These are phyloP conservation scores for Fistulifera pelliculosa DNA, from an alignment of 108 stramenopile species.

Conservation along the genomic window DNA sequence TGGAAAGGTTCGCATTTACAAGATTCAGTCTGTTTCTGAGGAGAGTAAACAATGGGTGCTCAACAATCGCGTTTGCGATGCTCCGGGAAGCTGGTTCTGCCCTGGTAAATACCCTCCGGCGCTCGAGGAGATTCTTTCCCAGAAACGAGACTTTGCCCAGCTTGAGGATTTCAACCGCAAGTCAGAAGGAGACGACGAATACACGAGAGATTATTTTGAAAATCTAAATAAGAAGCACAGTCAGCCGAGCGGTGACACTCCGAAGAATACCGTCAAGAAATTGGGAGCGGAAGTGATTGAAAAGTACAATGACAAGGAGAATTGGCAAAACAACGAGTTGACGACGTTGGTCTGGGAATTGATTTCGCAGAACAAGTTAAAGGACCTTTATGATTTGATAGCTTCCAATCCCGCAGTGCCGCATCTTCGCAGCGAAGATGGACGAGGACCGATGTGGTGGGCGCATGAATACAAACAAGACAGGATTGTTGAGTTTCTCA, in stretches of 20 bases:
- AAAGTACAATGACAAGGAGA: conserved; percentile 31
- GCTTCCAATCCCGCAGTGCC: conserved; percentile 37
- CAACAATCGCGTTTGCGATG: conserved; percentile 74
- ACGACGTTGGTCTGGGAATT: conserved; percentile 68
- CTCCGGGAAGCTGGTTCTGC: conserved; percentile 83
- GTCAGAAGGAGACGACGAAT: conserved; percentile 48
- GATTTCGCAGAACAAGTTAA: conserved; percentile 28
- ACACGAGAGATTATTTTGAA: conserved; percentile 76
- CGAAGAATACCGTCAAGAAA: conserved; percentile 3
- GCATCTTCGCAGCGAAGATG: conserved; percentile 54
- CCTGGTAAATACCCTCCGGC: conserved; percentile 87
- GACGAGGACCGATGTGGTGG: conserved; percentile 81
- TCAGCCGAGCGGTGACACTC: not conserved
- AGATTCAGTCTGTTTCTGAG: conserved; percentile 78
- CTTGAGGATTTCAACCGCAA: conserved; percentile 88
- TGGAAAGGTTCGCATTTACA: conserved; percentile 96
- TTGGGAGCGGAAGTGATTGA: conserved; percentile 46
- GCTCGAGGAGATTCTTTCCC: conserved; percentile 66
- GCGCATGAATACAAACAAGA: conserved; percentile 67
- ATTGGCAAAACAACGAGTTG: conserved; percentile 59
- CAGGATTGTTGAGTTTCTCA: conserved; percentile 52
- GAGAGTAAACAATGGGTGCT: conserved; percentile 85
- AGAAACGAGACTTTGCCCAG: conserved; percentile 79
- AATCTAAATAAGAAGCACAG: conserved; percentile 42
- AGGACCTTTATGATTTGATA: conserved; percentile 32